phyloP scores from a whole-genome alignment of 371 early-diverging fungal genomes.

The Batkoa obscura region DNA sequence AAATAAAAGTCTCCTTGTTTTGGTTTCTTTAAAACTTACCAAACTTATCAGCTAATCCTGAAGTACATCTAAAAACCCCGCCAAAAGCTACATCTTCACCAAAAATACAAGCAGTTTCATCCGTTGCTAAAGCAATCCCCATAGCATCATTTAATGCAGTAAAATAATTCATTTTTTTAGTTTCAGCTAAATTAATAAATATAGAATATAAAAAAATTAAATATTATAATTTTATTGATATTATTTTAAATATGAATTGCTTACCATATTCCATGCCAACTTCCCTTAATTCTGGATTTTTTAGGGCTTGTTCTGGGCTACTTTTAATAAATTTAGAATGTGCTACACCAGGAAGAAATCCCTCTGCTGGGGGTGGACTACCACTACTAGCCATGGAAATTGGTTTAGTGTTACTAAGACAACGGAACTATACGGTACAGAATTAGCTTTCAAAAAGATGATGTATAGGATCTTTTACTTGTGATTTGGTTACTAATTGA shows the following conservation, averaged over 20 bases:
- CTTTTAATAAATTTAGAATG: slow-evolving; percentile 46
- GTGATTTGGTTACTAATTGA: too few species aligned
- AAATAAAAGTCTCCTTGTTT: not conserved
- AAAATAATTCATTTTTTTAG: slow-evolving; percentile 81
- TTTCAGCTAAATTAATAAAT: slow-evolving; percentile 19
- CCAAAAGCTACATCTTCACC: slow-evolving; percentile 98
- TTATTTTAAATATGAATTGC: too few species aligned
- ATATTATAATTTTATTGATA: not conserved
- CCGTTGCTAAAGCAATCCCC: slow-evolving; percentile 66
- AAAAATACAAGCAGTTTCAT: slow-evolving; percentile 85
- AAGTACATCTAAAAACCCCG: slow-evolving; percentile 91
- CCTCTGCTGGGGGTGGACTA: slow-evolving; percentile 47
- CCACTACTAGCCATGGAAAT: not conserved
- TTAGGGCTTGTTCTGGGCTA: slow-evolving; percentile 47
- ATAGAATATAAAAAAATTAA: not conserved
- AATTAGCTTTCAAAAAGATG: too few species aligned
- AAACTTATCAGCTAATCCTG: slow-evolving; percentile 78
- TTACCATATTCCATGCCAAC: slow-evolving; percentile 12
- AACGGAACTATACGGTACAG: too few species aligned
- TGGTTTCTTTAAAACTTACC: slow-evolving; percentile 18
- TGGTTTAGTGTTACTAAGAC: too few species aligned
- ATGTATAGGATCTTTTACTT: too few species aligned
- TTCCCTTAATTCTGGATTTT: slow-evolving; percentile 52
- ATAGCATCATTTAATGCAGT: slow-evolving; percentile 91
- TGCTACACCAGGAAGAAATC: slow-evolving; percentile 60